Conservation (phyloP, 1,139 yeast species). For the Zygoascus hellenicus region DNA sequence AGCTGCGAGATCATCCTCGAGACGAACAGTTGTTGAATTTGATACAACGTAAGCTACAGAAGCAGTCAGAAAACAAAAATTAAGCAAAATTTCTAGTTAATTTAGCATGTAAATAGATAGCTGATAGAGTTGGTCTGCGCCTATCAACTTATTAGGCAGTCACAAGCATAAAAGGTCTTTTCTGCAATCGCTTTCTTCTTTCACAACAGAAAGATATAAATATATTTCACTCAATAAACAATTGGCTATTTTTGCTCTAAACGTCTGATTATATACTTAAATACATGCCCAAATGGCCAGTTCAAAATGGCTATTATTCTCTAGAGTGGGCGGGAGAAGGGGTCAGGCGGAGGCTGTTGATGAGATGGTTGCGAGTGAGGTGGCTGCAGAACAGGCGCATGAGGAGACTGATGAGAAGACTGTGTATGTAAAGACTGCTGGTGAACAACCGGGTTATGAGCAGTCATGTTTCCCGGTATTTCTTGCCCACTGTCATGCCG, state of each 20-base stretch:
- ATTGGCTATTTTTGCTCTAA: neutral
- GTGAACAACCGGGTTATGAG: neutral
- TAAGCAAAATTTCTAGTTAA: neutral
- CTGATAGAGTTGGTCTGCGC: neutral
- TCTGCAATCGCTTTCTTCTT: no score
- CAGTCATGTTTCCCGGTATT: neutral
- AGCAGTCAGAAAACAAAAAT: neutral
- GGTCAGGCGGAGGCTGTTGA: neutral
- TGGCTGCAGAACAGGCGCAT: neutral
- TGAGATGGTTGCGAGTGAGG: neutral
- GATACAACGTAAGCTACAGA: conserved; percentile 7
- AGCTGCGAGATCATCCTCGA: conserved; percentile 15
- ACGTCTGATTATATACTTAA: neutral
- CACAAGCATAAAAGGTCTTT: no score
- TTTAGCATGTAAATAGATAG: neutral
- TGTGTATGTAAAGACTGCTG: neutral
- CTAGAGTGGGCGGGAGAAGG: neutral
- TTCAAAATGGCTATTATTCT: neutral
- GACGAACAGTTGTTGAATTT: conserved; percentile 17
- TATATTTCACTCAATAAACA: neutral
- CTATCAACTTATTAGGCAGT: neutral
- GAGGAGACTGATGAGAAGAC: neutral
- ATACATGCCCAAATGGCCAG: neutral
- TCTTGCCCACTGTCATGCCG: neutral
- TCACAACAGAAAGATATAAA: no score